Evolutionary conservation across 331 rosid species (phyloP).

Genomic region (Cydonia oblonga): DNA sequence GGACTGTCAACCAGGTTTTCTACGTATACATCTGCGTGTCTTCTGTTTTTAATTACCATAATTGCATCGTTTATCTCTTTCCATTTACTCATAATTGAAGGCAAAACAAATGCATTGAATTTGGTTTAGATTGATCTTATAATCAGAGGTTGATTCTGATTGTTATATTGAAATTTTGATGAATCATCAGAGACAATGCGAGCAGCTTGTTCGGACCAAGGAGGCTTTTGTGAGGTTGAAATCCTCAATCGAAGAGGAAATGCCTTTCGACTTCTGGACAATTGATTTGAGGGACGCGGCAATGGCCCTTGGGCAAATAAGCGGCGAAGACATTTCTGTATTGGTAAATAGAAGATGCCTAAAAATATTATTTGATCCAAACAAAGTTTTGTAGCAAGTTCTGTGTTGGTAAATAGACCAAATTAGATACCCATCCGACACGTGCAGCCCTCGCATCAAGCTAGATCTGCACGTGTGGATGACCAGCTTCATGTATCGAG

Average conservation of each 20-base stretch:
- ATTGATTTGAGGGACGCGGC: slow-evolving; percentile 88
- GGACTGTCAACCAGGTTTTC: slow-evolving; percentile 86
- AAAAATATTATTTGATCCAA: not conserved
- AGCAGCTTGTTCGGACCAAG: slow-evolving; percentile 83
- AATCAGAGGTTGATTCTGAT: not conserved
- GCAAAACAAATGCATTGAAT: not conserved
- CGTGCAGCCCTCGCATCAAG: too few species aligned
- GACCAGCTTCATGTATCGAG: too few species aligned
- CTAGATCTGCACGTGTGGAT: too few species aligned
- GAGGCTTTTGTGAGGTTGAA: slow-evolving; percentile 72
- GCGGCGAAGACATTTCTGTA: slow-evolving; percentile 91
- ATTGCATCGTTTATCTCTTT: not conserved
- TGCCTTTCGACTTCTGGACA: slow-evolving; percentile 92
- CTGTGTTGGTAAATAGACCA: too few species aligned
- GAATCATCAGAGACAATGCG: slow-evolving; percentile 76
- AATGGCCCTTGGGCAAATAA: slow-evolving; percentile 74
- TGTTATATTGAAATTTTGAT: not conserved
- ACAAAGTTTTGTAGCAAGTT: not conserved
- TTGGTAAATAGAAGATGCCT: slow-evolving; percentile 42
- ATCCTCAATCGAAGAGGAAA: slow-evolving; percentile 69
- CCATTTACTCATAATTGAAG: not conserved
- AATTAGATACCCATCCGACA: too few species aligned
- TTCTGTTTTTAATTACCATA: not conserved
- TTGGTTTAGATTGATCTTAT: not conserved
- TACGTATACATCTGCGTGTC: not conserved